Base-by-base conservation (phyloP, 2,329 filamentous ascomycete species). In the Fusarium sp. region DNA sequence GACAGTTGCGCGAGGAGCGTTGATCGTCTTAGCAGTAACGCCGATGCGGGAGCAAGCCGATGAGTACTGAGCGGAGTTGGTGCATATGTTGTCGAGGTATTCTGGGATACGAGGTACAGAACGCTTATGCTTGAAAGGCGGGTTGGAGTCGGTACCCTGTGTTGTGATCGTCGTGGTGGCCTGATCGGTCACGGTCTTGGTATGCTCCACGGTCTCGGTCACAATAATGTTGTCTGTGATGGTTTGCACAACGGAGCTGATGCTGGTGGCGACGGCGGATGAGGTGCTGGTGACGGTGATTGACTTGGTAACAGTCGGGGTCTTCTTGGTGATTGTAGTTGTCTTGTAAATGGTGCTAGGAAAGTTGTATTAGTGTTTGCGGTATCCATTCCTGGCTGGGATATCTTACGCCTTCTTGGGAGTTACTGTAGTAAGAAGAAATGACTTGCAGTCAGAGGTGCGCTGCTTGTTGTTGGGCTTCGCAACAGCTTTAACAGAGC, bases 261-360 rank as follows among this genome's bases (percentile, higher is more conserved):
- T 15, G 15, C 28, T 34, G 13, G 26, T 49, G 7, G 14, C 45
- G 31, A 14, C 24, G 14, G 7, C 19, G 13, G 31, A 36, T 7
- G 7, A 36, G 28, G 45, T 49, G 7, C 45, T 49, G 8, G 45
- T 36, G 14, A 36, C 21, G 9, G 19, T 42, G 14, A 31, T 52
- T 33, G 49, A 52, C 8, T 22, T 52, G 3, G 2, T 40, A 13
- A 42, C n/a, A 7, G 38, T 52, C 2, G 36, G 47, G 8, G 24
- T 21, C 34, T 51, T 51, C 13, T 14, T 51, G 47, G 47, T 51
- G 8, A 51, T 40, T 22, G 47, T 51, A 26, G 33, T 39, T 8
- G 33, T 39, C 11, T 28, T 39, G 34, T 39, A 39, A 19, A 39
- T 39, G 4, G 47, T 50, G 5, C 36, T 19, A 19, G 22, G 6